Evolutionary conservation across 176 grass and related monocot species (phyloP).

Genomic region (Neostapfia colusana): DNA sequence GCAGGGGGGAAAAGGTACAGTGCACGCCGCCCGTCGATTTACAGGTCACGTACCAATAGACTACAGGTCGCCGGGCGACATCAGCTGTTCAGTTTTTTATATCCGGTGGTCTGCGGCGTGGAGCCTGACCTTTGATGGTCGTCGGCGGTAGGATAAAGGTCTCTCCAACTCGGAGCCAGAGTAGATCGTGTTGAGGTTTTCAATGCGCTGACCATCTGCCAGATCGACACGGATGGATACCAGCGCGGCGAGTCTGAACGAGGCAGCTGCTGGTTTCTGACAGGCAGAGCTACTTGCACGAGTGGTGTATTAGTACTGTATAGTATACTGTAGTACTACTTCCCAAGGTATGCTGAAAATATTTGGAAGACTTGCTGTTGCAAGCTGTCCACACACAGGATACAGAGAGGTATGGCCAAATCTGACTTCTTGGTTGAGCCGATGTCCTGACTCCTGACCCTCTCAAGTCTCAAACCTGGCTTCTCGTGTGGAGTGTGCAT

Average conservation of each 20-base stretch:
- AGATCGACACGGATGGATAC: neutral
- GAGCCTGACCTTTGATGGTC: neutral
- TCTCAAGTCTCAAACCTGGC: neutral
- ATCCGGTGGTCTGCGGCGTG: neutral
- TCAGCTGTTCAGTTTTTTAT: conserved; percentile 15
- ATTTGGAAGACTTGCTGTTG: conserved; percentile 23
- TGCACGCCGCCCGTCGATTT: conserved; percentile 1
- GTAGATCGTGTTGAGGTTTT: neutral
- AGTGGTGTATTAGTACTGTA: too few species aligned
- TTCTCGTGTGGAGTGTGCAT: neutral
- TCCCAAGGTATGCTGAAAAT: neutral
- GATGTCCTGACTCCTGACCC: neutral
- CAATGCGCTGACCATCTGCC: conserved; percentile 18
- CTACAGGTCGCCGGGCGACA: conserved; percentile 1
- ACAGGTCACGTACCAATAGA: conserved; percentile 21
- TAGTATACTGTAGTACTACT: neutral
- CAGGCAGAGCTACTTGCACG: too few species aligned
- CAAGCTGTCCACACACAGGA: conserved; percentile 27
- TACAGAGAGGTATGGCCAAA: neutral
- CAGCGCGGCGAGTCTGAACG: neutral
- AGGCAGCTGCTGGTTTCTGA: neutral
- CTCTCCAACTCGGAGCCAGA: conserved; percentile 8
- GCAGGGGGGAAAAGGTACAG: neutral
- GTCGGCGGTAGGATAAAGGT: neutral
- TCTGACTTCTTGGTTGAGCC: conserved; percentile 4